Conservation (phyloP, 352 stramenopile species). For the Phytophthora ohioensis region DNA sequence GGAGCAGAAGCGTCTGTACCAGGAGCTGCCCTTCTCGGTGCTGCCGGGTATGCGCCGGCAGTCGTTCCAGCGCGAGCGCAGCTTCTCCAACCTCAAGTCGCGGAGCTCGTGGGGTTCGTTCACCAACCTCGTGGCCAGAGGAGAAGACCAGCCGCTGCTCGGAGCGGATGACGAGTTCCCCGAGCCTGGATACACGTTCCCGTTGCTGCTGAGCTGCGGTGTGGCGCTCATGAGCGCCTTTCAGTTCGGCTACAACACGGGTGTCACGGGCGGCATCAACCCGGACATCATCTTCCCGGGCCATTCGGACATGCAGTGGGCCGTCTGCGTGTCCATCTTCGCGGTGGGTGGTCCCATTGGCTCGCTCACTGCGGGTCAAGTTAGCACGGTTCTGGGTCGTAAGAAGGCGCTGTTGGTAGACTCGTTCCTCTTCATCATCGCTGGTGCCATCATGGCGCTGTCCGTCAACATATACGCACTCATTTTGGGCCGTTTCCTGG, state of each 20-base stretch:
- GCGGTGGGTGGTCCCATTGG: slow-evolving; percentile 68
- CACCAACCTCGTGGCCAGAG: slow-evolving; percentile 58
- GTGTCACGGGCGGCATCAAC: slow-evolving; percentile 73
- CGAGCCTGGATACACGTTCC: slow-evolving; percentile 73
- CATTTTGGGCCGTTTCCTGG: slow-evolving; percentile 73
- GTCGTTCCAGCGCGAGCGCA: slow-evolving; percentile 77
- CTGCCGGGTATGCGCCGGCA: slow-evolving; percentile 75
- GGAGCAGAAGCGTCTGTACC: slow-evolving; percentile 78
- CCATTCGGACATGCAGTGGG: slow-evolving; percentile 71
- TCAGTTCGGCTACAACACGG: slow-evolving; percentile 83
- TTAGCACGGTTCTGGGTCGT: slow-evolving; percentile 63
- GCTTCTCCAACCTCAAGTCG: slow-evolving; percentile 74
- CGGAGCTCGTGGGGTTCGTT: slow-evolving; percentile 68
- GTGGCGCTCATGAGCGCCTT: slow-evolving; percentile 77
- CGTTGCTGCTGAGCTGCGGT: slow-evolving; percentile 69
- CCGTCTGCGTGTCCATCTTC: slow-evolving; percentile 76
- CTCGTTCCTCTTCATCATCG: slow-evolving; percentile 73
- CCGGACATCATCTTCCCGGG: slow-evolving; percentile 69
- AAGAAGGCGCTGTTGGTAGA: slow-evolving; percentile 71
- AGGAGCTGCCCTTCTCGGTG: slow-evolving; percentile 78
- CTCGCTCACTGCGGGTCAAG: slow-evolving; percentile 64
- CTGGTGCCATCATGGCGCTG: slow-evolving; percentile 64
- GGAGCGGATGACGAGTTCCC: slow-evolving; percentile 65
- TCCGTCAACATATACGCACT: slow-evolving; percentile 79
- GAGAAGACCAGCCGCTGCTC: slow-evolving; percentile 78